A percentile compares a stretch with the other conserved stretches of the same genome.
These are phyloP conservation scores for Avena atlantica DNA, from an alignment of 176 grass and related monocot species.

Conservation along the genomic window DNA sequence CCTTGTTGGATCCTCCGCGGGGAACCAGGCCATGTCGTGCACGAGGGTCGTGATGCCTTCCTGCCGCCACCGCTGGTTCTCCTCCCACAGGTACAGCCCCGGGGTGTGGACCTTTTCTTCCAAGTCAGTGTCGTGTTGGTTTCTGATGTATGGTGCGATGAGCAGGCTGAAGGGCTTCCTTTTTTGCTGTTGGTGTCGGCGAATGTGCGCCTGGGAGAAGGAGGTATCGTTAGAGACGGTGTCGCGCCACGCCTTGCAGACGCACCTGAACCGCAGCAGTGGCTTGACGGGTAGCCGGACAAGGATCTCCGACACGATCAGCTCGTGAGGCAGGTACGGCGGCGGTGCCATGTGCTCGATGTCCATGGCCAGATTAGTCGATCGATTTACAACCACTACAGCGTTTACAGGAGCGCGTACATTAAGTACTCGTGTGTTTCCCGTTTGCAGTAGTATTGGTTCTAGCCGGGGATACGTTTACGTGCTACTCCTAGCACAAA, in stretches of 20 bases:
- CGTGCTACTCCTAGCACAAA: no score
- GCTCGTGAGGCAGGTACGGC: background rate
- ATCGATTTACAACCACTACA: no score
- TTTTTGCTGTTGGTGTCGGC: background rate
- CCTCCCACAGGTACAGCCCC: background rate
- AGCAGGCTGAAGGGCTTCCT: background rate
- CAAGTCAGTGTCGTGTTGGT: background rate
- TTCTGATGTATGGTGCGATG: background rate
- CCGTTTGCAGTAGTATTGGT: no score
- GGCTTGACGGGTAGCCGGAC: background rate
- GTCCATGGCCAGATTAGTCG: background rate
- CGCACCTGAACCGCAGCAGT: background rate
- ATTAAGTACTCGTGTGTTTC: no score
- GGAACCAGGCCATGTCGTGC: background rate
- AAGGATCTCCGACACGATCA: slow-evolving; percentile 18
- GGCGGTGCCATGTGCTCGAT: background rate
- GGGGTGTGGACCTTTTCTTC: background rate
- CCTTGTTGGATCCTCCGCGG: background rate
- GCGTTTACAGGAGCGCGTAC: no score
- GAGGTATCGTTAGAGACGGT: background rate
- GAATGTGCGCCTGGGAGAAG: background rate
- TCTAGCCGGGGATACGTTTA: no score
- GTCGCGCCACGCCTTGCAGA: slow-evolving; percentile 15
- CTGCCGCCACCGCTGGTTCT: background rate
- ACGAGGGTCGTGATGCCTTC: background rate